These are phyloP conservation scores for Ogataea ramenticola DNA, from an alignment of 805 yeast species.

Conservation along the genomic window DNA sequence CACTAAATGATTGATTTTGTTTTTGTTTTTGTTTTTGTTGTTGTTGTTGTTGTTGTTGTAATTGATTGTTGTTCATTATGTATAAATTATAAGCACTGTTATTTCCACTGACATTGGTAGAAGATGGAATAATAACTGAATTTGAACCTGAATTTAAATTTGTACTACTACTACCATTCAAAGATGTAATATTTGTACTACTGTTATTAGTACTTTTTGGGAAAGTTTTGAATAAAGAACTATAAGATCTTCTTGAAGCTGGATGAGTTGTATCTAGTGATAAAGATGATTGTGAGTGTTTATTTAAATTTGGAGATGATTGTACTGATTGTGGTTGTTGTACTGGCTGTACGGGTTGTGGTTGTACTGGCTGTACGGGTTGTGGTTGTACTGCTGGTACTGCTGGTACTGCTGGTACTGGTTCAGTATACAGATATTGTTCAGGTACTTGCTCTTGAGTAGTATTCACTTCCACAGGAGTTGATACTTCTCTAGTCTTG, in stretches of 20 bases:
- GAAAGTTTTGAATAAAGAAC: conserved; percentile 3
- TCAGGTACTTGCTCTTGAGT: too few species aligned
- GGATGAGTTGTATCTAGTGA: background rate
- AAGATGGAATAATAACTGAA: background rate
- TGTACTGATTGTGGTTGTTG: too few species aligned
- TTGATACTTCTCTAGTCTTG: too few species aligned
- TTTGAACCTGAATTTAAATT: background rate
- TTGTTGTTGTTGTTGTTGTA: conserved; percentile 1
- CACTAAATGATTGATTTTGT: background rate
- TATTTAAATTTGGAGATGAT: too few species aligned
- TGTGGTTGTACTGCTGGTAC: background rate
- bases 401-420: too few species aligned
- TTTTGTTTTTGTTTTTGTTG: background rate
- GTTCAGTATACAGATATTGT: too few species aligned
- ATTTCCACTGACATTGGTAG: background rate
- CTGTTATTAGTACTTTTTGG: background rate
- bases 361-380: background rate
- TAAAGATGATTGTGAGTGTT: background rate
- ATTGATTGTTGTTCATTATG: background rate
- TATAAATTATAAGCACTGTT: background rate
- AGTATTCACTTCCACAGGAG: too few species aligned
- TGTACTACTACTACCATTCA: background rate
- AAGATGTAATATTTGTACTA: background rate
- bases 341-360: background rate
- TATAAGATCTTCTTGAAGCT: conserved; percentile 3